Percentiles rank a stretch among this genome's conserved stretches.
Conservation (phyloP, 495 filamentous ascomycete genomes). For the Aspergillus sclerotiicarbonarius region DNA sequence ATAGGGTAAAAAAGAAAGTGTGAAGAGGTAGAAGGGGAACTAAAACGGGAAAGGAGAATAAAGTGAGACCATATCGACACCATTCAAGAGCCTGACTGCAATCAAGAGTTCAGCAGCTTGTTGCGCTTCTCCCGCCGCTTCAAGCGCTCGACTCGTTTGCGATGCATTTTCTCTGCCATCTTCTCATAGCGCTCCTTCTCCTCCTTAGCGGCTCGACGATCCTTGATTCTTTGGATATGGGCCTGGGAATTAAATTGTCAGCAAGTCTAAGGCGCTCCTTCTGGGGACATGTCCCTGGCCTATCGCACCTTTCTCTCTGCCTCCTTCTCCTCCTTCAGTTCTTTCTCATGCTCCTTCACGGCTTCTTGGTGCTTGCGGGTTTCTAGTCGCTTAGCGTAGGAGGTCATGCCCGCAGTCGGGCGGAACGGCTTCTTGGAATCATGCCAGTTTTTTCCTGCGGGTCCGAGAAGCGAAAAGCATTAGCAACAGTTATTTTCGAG, state of each 20-base stretch:
- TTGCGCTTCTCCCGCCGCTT: constrained; percentile 97
- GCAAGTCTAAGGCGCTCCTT: background rate
- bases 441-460: constrained; percentile 93
- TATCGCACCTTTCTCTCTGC: constrained; percentile 70
- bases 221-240: constrained; percentile 74
- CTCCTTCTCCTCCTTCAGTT: constrained; percentile 95
- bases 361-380: constrained; percentile 62
- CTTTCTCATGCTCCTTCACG: constrained; percentile 84
- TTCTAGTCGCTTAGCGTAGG: constrained; percentile 72
- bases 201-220: constrained; percentile 79
- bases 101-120: constrained; percentile 88
- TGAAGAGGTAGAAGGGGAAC: background rate
- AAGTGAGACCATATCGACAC: background rate
- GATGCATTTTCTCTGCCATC: constrained; percentile 97
- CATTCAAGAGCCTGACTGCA: constrained; percentile 5
- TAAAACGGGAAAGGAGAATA: background rate
- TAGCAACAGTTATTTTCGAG: constrained; percentile 14
- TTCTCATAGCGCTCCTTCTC: constrained; percentile 93
- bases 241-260: constrained; percentile 50
- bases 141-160: constrained; percentile 85
- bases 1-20: background rate
- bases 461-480: constrained; percentile 18
- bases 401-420: constrained; percentile 68
- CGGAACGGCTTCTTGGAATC: constrained; percentile 79
- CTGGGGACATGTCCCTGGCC: background rate